A percentile compares a stretch with the other conserved stretches of the same genome.
These are phyloP conservation scores for Rhodotorula babjevae DNA, from an alignment of 768 basidiomycete species.

Conservation along the genomic window DNA sequence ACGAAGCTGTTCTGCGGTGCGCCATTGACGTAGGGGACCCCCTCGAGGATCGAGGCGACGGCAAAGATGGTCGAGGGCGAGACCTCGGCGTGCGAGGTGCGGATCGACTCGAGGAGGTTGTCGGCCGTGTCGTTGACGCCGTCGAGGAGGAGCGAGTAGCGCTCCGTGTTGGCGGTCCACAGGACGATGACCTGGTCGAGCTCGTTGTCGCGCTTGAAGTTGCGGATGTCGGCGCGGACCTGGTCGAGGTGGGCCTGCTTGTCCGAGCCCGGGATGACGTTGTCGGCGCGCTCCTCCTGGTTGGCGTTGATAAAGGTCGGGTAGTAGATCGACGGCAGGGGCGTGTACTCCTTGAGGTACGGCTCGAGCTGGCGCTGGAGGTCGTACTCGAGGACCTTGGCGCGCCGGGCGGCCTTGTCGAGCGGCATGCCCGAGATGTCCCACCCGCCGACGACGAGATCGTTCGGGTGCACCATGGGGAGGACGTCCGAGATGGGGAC, in stretches of 20 bases:
- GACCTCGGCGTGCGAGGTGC: slow-evolving; percentile 81
- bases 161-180: slow-evolving; percentile 98
- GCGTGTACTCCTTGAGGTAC: slow-evolving; percentile 71
- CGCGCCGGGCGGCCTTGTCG: slow-evolving; percentile 89
- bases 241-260: slow-evolving; percentile 89
- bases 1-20: slow-evolving; percentile 99
- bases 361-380: slow-evolving; percentile 91
- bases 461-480: slow-evolving; percentile 97
- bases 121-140: slow-evolving; percentile 94
- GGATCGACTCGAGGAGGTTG: slow-evolving; percentile 75
- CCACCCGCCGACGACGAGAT: slow-evolving; percentile 95
- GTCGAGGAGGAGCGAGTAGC: slow-evolving; percentile 87
- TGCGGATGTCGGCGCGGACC: slow-evolving; percentile 85
- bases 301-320: slow-evolving; percentile 97
- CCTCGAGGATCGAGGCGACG: slow-evolving; percentile 90
- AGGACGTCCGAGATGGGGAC: slow-evolving; percentile 87
- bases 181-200: slow-evolving; percentile 88
- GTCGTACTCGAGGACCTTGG: slow-evolving; percentile 90
- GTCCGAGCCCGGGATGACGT: slow-evolving; percentile 74
- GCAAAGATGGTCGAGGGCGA: slow-evolving; percentile 95
- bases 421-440: slow-evolving; percentile 82
- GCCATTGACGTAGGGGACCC: slow-evolving; percentile 83
- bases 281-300: slow-evolving; percentile 93
- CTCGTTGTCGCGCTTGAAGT: slow-evolving; percentile 75
- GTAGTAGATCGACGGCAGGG: slow-evolving; percentile 81